These are phyloP conservation scores for Cutaneotrichosporon mucoides DNA, from an alignment of 1,284 basidiomycete genomes.

Conservation along the genomic window DNA sequence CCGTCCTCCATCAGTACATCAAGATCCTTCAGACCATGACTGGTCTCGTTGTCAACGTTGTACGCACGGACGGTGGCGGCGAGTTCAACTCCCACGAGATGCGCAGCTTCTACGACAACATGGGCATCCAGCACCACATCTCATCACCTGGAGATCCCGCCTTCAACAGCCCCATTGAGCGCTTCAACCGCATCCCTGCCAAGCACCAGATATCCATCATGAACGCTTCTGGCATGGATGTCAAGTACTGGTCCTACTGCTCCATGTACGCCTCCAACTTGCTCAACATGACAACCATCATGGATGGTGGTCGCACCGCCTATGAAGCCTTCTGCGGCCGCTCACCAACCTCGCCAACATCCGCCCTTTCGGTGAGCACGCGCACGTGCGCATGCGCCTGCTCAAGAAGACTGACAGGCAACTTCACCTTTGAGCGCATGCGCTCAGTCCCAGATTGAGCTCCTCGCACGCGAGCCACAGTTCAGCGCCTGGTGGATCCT, in stretches of 20 bases:
- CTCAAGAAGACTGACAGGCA: neutral
- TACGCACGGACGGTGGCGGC: conserved; percentile 3
- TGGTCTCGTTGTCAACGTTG: neutral
- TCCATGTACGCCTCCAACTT: conserved; percentile 3
- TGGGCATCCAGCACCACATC: conserved; percentile 4
- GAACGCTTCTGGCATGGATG: conserved; percentile 1
- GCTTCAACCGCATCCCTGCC: conserved; percentile 29
- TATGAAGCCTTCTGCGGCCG: neutral
- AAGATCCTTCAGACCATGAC: neutral
- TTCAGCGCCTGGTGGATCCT: neutral
- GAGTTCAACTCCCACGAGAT: conserved; percentile 1
- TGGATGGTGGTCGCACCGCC: conserved; percentile 4
- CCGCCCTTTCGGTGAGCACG: conserved; percentile 2
- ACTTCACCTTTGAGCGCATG: neutral
- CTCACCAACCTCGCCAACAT: neutral
- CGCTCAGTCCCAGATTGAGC: neutral
- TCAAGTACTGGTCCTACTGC: conserved; percentile 14
- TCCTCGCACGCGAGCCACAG: neutral
- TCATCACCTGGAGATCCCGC: conserved; percentile 24
- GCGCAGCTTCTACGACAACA: neutral
- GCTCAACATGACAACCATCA: conserved; percentile 11
- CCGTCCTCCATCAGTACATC: neutral
- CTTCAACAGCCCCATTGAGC: conserved; percentile 37
- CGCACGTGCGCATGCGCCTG: neutral
- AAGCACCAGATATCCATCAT: conserved; percentile 18